These are phyloP conservation scores for Cicer arietinum DNA, from an alignment of 306 rosid species.

Conservation along the genomic window DNA sequence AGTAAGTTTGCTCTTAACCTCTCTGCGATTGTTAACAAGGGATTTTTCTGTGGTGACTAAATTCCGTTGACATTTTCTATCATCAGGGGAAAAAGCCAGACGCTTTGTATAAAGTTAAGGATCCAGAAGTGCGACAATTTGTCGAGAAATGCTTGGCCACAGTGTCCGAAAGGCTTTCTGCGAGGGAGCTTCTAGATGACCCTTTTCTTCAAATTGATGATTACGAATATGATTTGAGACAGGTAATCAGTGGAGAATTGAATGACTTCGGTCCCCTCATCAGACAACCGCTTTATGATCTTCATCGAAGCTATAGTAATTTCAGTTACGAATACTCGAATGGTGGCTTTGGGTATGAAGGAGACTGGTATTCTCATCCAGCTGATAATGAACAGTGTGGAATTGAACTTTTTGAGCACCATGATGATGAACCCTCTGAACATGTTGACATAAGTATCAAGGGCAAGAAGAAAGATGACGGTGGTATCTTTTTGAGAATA, in stretches of 20 bases:
- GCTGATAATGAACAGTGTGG: constrained; percentile 66
- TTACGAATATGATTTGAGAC: constrained; percentile 61
- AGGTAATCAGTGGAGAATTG: constrained; percentile 50
- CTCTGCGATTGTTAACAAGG: not conserved
- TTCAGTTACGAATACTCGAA: constrained; percentile 59
- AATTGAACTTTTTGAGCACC: constrained; percentile 79
- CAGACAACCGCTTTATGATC: constrained; percentile 64
- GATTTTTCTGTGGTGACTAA: constrained; percentile 31
- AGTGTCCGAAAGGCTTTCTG: constrained; percentile 78
- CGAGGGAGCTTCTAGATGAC: constrained; percentile 85
- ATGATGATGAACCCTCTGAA: constrained; percentile 72
- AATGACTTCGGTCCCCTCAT: constrained; percentile 53
- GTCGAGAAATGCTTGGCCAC: constrained; percentile 96
- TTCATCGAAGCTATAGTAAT: constrained; percentile 53
- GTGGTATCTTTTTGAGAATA: constrained; percentile 74
- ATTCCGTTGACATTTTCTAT: constrained; percentile 47
- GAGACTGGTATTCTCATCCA: constrained; percentile 63
- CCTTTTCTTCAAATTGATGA: constrained; percentile 75
- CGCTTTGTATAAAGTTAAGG: constrained; percentile 86
- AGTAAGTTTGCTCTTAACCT: constrained; percentile 62
- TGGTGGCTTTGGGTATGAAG: constrained; percentile 63
- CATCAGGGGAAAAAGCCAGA: constrained; percentile 87
- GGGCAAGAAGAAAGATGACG: constrained; percentile 81
- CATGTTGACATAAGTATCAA: constrained; percentile 77
- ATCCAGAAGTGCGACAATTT: constrained; percentile 81